These are phyloP conservation scores for Phaseolus lunatus DNA, from an alignment of 306 rosid species.

Conservation along the genomic window DNA sequence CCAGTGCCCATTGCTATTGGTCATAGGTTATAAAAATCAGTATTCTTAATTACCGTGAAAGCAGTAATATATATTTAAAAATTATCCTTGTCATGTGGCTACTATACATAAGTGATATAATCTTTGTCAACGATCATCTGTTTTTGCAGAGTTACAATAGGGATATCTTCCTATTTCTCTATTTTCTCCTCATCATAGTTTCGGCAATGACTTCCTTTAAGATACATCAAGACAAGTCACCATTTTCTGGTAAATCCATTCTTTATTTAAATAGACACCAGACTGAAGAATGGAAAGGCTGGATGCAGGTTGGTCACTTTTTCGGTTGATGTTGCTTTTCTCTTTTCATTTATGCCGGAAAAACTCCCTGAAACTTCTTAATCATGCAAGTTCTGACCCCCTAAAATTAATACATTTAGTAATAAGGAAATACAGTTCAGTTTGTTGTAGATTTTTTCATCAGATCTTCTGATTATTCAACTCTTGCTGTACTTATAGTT, in stretches of 20 bases:
- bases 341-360: conserved; percentile 30
- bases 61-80: conserved; percentile 8
- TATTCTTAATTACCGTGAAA: conserved; percentile 13
- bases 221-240: conserved; percentile 84
- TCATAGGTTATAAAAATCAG: conserved; percentile 15
- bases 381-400: background rate
- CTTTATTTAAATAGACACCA: conserved; percentile 96
- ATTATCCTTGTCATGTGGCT: background rate
- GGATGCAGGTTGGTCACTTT: conserved; percentile 91
- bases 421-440: conserved; percentile 18
- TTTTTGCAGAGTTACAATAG: conserved; percentile 90
- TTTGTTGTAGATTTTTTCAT: conserved; percentile 27
- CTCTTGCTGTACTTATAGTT: conserved; percentile 25
- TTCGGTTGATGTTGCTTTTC: conserved; percentile 39
- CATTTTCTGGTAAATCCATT: conserved; percentile 82
- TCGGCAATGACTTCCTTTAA: conserved; percentile 86
- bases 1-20: conserved; percentile 19
- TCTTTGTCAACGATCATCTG: conserved; percentile 37
- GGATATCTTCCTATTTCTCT: conserved; percentile 88
- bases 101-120: conserved; percentile 19
- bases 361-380: conserved; percentile 8
- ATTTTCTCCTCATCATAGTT: conserved; percentile 88
- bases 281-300: conserved; percentile 99
- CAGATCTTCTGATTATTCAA: conserved; percentile 38
- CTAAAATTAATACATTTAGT: conserved; percentile 21